Base-by-base conservation (phyloP, 768 basidiomycete species). In the Dacryopinax primogenitus region DNA sequence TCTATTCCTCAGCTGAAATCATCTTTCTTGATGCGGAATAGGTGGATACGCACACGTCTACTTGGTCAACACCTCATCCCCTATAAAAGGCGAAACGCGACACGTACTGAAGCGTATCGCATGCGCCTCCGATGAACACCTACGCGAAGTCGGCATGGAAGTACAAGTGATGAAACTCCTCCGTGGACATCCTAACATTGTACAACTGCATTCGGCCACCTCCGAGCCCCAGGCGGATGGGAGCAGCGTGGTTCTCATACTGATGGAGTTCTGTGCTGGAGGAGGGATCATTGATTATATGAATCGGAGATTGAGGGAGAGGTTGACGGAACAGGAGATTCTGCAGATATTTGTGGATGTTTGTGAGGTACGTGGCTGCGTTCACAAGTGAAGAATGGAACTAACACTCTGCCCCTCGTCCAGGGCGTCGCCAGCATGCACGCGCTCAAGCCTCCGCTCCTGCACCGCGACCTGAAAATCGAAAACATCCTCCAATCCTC, bases 231-330 rank as follows among this genome's bases (percentile, higher is more conserved):
- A 90, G 74, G 79, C 90, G 3, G 87, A 86, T 70, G 91, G 90
- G 33, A 82, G 84, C 58, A 92, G 88, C 72, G 96, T 98, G 75
- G 94, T 98, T 18, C 96, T 96, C 74, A 98, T 99, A 74, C 82
- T 99, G 67, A 99, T 99, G 96, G 96, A 99, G 73, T 96, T 87
- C 75, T 95, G 92, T 63, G 15, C 68, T 92, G 93, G 93, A 61
- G 96, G 96, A 37, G 96, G 96, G 35, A 97, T 99, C 69, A 98
- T 99, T 76, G 96, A 99, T 77, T 93, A 98, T 87, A 93, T 99
- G 90, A 99, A 99, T 76, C 85, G 93, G 69, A 84, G 96, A 63
- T 81, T 99, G 51, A 84, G 94, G 64, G 93, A 98, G 76, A 85
- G 96, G 28, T 81, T 98, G 41, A 94, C 92, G 1, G 96, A 99